Conservation (phyloP, 148 eudicot species). For the Nepenthes mirabilis region DNA sequence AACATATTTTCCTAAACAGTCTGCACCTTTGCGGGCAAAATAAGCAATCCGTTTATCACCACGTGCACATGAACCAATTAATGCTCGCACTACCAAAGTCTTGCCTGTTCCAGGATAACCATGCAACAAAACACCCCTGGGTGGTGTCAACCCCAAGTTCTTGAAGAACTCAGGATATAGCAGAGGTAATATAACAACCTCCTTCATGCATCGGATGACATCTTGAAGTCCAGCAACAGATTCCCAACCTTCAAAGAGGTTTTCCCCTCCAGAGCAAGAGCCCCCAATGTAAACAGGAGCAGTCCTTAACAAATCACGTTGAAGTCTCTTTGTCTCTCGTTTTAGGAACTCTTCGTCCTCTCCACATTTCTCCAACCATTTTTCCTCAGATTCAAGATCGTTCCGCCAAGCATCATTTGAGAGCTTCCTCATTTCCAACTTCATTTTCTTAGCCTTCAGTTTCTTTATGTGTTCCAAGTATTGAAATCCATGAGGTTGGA, state of each 20-base stretch:
- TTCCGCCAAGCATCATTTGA: slow-evolving; percentile 75
- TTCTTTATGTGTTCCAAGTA: slow-evolving; percentile 47
- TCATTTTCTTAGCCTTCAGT: slow-evolving; percentile 69
- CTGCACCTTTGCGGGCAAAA: slow-evolving; percentile 98
- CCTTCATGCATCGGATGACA: slow-evolving; percentile 85
- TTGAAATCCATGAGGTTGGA: slow-evolving; percentile 73
- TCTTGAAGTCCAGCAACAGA: slow-evolving; percentile 94
- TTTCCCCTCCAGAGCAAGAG: slow-evolving; percentile 31
- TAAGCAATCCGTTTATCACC: slow-evolving; percentile 87
- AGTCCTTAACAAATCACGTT: slow-evolving; percentile 81
- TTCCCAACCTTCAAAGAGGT: slow-evolving; percentile 75
- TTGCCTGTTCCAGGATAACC: slow-evolving; percentile 99
- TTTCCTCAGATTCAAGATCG: slow-evolving; percentile 91
- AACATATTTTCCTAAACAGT: slow-evolving; percentile 96
- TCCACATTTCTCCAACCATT: slow-evolving; percentile 93
- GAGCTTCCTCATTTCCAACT: slow-evolving; percentile 64
- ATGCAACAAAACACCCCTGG: slow-evolving; percentile 91
- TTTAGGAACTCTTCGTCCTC: slow-evolving; percentile 94
- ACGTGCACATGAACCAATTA: slow-evolving; percentile 90
- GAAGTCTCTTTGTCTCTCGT: slow-evolving; percentile 93
- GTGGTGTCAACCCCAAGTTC: slow-evolving; percentile 86
- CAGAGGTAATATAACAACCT: slow-evolving; percentile 87
- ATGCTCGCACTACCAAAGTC: slow-evolving; percentile 78
- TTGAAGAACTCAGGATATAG: slow-evolving; percentile 78
- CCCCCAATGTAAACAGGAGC: slow-evolving; percentile 93